phyloP scores from a whole-genome alignment of 306 rosid species.

The Quercus gilva region DNA sequence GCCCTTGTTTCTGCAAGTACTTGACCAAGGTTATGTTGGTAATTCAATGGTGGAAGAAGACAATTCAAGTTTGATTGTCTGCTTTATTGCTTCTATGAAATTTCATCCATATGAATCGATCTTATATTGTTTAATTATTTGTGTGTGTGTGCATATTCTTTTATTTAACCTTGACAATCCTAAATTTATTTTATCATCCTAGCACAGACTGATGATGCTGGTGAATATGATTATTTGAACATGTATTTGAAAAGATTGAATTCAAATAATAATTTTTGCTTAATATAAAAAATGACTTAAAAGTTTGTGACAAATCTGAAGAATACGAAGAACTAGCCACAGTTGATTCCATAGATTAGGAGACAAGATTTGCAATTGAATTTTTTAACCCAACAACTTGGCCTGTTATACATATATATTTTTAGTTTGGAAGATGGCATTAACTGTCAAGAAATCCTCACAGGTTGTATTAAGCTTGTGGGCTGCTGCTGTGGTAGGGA shows the following conservation, averaged over 20 bases:
- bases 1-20: not conserved
- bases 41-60: not conserved
- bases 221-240: not conserved
- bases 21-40: not conserved
- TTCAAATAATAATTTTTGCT: not conserved
- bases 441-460: constrained; percentile 18
- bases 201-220: not conserved
- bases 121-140: not conserved
- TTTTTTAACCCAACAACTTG: constrained; percentile 1
- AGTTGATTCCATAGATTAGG: not conserved
- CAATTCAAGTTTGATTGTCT: not conserved
- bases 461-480: constrained; percentile 71
- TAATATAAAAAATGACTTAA: not conserved
- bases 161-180: not conserved
- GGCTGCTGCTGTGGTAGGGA: constrained; percentile 71
- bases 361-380: not conserved
- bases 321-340: not conserved
- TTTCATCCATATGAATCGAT: not conserved
- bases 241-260: not conserved
- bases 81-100: no score
- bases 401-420: constrained; percentile 10
- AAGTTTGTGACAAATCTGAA: not conserved
- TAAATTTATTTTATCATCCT: not conserved
- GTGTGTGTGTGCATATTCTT: not conserved
- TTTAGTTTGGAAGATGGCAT: constrained; percentile 17